Conservation (phyloP, 306 rosid genomes). For the Hippophae tibetana region DNA sequence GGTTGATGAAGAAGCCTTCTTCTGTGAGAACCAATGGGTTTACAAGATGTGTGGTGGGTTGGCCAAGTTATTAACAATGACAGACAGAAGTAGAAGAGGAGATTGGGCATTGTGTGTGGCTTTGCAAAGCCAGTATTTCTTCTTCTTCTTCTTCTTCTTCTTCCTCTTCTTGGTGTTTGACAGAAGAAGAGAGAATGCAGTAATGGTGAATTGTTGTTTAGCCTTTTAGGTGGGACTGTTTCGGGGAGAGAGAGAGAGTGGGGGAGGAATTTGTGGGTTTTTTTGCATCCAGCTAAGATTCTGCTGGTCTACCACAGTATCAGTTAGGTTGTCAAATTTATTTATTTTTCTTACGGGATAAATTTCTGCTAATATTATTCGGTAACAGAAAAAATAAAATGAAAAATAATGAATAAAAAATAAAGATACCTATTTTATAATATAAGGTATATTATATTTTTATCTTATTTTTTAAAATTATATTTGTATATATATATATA, state of each 20-base stretch:
- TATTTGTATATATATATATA: no score
- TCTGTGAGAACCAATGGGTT: constrained; percentile 1
- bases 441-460: no score
- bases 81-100: constrained; percentile 11
- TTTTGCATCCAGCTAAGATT: constrained; percentile 85
- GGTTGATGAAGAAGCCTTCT: constrained; percentile 76
- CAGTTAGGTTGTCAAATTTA: no score
- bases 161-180: background rate
- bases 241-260: background rate
- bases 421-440: no score
- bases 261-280: background rate
- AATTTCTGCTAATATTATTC: no score
- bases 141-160: no score
- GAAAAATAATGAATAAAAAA: no score
- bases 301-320: constrained; percentile 12
- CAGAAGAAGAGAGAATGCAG: constrained; percentile 13
- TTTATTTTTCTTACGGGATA: no score
- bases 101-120: constrained; percentile 35
- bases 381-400: no score
- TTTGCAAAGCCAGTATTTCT: constrained; percentile 2
- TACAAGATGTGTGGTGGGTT: constrained; percentile 2
- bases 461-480: no score
- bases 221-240: constrained; percentile 11
- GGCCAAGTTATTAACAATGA: constrained; percentile 10
- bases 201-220: constrained; percentile 16